A percentile compares a stretch with the other conserved stretches of the same genome.
These are phyloP conservation scores for Rasamsonia emersonii DNA, from an alignment of 2,329 filamentous ascomycete genomes.

Conservation along the genomic window DNA sequence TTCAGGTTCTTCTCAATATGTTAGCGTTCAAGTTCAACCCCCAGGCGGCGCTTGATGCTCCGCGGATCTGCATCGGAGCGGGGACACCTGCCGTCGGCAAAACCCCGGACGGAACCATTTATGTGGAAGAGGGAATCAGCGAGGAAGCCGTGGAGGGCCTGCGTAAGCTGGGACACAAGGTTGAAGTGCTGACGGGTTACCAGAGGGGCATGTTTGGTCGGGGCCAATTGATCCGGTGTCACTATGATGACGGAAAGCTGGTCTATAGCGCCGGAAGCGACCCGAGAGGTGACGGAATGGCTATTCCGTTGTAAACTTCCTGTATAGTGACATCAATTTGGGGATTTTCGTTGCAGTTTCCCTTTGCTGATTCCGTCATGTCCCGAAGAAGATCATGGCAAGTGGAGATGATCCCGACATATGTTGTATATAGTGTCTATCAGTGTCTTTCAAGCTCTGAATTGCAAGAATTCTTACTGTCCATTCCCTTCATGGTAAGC, in stretches of 20 bases:
- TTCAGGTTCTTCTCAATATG: conserved; percentile 88
- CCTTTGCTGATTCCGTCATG: too few species aligned
- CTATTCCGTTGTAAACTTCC: conserved; percentile 43
- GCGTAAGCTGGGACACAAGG: conserved; percentile 61
- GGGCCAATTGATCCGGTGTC: conserved; percentile 75
- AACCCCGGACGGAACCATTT: conserved; percentile 56
- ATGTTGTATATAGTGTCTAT: too few species aligned
- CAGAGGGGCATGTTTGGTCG: conserved; percentile 66
- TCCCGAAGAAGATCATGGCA: too few species aligned
- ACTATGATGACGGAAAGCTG: conserved; percentile 62
- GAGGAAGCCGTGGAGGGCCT: conserved; percentile 60
- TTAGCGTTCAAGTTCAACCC: conserved; percentile 71
- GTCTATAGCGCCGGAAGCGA: conserved; percentile 90
- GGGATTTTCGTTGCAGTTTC: too few species aligned
- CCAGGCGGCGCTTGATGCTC: conserved; percentile 83
- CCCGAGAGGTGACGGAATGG: conserved; percentile 70
- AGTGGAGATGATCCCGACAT: too few species aligned
- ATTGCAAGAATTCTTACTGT: too few species aligned
- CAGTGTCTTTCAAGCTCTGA: too few species aligned
- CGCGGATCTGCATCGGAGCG: conserved; percentile 78
- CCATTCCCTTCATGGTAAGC: too few species aligned
- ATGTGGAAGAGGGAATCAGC: conserved; percentile 73
- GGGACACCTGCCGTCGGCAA: conserved; percentile 56
- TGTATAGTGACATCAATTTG: too few species aligned
- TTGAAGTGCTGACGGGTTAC: conserved; percentile 59